Base-by-base conservation (phyloP, 164 flowering plant genomes). In the Buxus sempervirens region DNA sequence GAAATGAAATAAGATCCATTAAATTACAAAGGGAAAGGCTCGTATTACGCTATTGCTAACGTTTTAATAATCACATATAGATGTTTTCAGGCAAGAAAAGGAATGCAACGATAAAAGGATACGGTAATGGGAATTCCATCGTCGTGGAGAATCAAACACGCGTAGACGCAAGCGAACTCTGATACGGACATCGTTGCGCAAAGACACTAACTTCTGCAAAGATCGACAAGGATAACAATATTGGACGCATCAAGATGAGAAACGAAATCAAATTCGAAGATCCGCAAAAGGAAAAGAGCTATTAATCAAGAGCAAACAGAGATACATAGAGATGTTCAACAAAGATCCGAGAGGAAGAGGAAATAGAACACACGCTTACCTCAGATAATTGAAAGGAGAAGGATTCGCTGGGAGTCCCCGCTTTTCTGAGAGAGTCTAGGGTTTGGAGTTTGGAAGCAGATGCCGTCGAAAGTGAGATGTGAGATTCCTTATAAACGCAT, bases 91-190 rank as follows among this genome's bases (percentile, higher is more conserved):
- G 22, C 13, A 57, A 25, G 10, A 25, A 20, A 25, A 57, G 60
- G 22, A 16, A 15, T 25, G 26, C 15, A 3, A 28, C n/a, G 13
- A 45, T 14, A 42, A 45, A 65, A 24, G 3, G n/a, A 22, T 70
- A 79, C 82, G 9, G 82, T 79, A 67, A 79, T 51, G 38, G 79
- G 24, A 63, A 75, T 75, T 45, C 76, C 77, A 42, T 79, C 82
- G 51, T 76, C 79, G 75, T 63, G 62, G 49, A 79, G 79, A 54
- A 70, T 36, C 64, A 79, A 61, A 23, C 64, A 55, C 15, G 82
- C 82, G 58, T 75, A 75, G 27, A 74, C 72, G 75, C 75, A 70
- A 24, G 75, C 82, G 22, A 70, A 57, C 49, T 79, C 79, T 16
- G 72, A 65, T 51, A 60, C 54, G 54, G 71, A 72, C 75, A 66